Evolutionary conservation across 495 filamentous ascomycete species (phyloP), one percentile per base, ranked within the genome.

Genomic region (Cladorrhinum samala): DNA sequence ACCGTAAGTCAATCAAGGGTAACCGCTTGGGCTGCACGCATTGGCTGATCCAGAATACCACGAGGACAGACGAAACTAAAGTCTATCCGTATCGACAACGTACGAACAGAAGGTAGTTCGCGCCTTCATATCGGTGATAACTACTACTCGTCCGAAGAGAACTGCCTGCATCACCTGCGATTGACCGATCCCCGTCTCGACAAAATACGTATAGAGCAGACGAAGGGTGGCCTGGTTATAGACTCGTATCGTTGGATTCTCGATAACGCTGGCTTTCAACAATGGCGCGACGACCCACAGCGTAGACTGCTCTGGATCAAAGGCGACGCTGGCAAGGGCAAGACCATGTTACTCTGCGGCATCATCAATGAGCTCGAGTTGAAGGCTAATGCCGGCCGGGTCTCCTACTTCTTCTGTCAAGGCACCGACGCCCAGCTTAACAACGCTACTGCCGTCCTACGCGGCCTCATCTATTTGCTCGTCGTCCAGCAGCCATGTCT

Each of bases 321-420:
- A 42, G 72, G 73, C 21, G 72, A 67, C 50, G 59, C 71, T 27
- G 73, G 72, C n/a, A 76, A 70, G 48, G 72, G 75, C 38, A 77
- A 76, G 63, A 77, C 74, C 1, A 78, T 78, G 74, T 61, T 77
- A 0, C 48, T 79, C 9, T 70, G 59, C 17, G 70, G 69, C 3
- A 69, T 76, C 30, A 70, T 74, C 25, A 50, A 75, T 20, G 61
- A 75, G 14, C 50, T 76, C 21, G 40, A 56, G 27, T 9, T 43
- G 76, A 9, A 64, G 63, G 5, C 77, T 68, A 11, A 11, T 3
- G n/a, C 20, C 5, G 16, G 7, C 17, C 17, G 9, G 4, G 6
- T 44, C 16, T 9, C 41, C 16, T 44, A 19, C 58, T 79, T 79
- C 60, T 76, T 79, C 57, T 78, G 71, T 46, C 68, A 77, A 55